Base-by-base conservation (phyloP, 164 flowering plant species). In the Magnolia kwangsiensis region DNA sequence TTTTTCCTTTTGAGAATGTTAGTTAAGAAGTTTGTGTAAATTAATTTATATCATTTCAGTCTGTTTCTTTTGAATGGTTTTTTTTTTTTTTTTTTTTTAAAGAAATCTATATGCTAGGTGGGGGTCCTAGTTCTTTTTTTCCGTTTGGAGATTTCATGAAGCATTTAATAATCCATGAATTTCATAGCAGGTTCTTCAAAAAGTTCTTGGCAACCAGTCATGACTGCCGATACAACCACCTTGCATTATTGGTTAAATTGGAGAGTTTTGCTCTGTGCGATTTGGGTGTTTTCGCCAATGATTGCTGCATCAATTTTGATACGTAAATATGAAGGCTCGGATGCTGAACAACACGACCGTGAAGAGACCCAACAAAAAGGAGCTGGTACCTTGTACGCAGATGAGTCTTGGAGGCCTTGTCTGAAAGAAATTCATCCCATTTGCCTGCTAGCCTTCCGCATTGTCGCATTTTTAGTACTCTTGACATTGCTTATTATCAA, bases 361-460 rank as follows among this genome's bases (percentile, higher is more conserved):
- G 73, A 73, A 70, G 85, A 83, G 29, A 77, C 29, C 63, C 76
- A 75, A 66, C 61, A 74, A 75, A 86, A 81, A 58, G 23, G 71
- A 27, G 74, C 71, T 58, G 89, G 88, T 65, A 1, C 79, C 50
- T 82, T 96, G 79, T 90, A 90, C 72, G 93, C 85, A 66, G 94
- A 96, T 79, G 96, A 96, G 74, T 84, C 89, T 76, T 96, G 98
- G 99, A 87, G 70, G 80, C 93, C 99, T 16, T 92, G 96, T 81
- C 77, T 96, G 19, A 87, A 80, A 83, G 85, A 84, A 72, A 84
- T 96, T 55, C 97, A 92, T 81, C 99, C 99, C 50, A 94, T 84
- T 78, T 96, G 97, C 95, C 82, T 96, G 6, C 84, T 94, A 71
- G 89, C 80, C n/a, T 96, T 81, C 69, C 87, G 99, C 51, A 64